Conservation (phyloP, 2,329 filamentous ascomycete genomes). For the Arthrobotrys sinensis region DNA sequence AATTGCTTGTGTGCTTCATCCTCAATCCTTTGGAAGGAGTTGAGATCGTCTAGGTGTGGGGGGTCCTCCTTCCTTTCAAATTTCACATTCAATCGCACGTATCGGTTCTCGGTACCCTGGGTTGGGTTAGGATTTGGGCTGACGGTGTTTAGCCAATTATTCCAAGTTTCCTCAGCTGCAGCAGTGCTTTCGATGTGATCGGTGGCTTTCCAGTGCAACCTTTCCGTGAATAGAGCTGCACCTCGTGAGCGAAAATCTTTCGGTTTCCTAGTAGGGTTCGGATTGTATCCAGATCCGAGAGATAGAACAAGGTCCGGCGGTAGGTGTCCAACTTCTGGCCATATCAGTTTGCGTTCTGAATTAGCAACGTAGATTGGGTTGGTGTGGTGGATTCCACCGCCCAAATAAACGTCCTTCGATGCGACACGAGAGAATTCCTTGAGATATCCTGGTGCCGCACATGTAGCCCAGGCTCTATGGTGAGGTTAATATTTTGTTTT, state of each 20-base stretch:
- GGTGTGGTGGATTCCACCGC: slow-evolving; percentile 71
- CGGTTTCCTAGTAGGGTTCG: slow-evolving; percentile 6
- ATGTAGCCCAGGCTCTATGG: slow-evolving; percentile 70
- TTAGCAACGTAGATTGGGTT: slow-evolving; percentile 72
- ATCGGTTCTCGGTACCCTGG: not conserved
- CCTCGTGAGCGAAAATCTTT: slow-evolving; percentile 42
- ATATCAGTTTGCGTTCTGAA: slow-evolving; percentile 68
- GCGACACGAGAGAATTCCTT: slow-evolving; percentile 71
- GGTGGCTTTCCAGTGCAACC: slow-evolving; percentile 49
- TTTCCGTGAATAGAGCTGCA: slow-evolving; percentile 31
- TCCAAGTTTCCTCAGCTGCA: slow-evolving; percentile 63
- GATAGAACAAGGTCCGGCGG: slow-evolving; percentile 66
- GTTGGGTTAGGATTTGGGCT: not conserved
- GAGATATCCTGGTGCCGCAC: slow-evolving; percentile 71
- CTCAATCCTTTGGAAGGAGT: slow-evolving; percentile 15
- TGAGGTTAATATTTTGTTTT: slow-evolving; percentile 13
- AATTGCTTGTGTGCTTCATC: slow-evolving; percentile 1
- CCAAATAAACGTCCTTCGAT: slow-evolving; percentile 70
- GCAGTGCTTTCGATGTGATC: slow-evolving; percentile 61
- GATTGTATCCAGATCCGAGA: slow-evolving; percentile 64
- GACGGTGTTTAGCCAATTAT: slow-evolving; percentile 59
- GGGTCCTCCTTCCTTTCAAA: slow-evolving; percentile 7
- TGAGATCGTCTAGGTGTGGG: slow-evolving; percentile 22
- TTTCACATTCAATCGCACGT: slow-evolving; percentile 3
- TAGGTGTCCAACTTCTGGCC: slow-evolving; percentile 63